Conservation (phyloP, 148 eudicot genomes). For the Nyssa sinensis region DNA sequence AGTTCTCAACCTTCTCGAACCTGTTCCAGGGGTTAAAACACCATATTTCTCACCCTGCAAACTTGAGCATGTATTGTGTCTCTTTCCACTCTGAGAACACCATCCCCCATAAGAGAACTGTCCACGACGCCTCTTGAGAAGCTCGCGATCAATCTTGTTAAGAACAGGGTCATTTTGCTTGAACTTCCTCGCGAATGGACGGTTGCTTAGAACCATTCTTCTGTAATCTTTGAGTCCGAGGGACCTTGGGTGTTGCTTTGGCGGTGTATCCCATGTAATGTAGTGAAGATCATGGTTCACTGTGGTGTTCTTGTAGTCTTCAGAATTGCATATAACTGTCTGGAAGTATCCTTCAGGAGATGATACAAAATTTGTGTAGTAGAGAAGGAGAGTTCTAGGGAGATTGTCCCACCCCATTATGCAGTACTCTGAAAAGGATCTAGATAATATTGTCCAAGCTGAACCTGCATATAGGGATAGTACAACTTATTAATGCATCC, state of each 20-base stretch:
- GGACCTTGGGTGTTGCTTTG: conserved; percentile 83
- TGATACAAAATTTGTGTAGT: conserved; percentile 92
- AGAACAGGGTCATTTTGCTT: conserved; percentile 65
- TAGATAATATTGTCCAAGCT: conserved; percentile 83
- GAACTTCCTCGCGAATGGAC: conserved; percentile 93
- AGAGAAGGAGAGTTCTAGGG: conserved; percentile 87
- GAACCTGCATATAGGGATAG: conserved; percentile 50
- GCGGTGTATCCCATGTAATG: conserved; percentile 84
- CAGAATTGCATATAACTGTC: conserved; percentile 79
- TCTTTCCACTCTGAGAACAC: conserved; percentile 45
- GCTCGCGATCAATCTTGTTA: conserved; percentile 63
- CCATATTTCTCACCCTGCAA: conserved; percentile 57
- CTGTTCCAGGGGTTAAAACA: conserved; percentile 61
- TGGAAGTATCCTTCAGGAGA: conserved; percentile 95
- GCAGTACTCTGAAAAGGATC: conserved; percentile 80
- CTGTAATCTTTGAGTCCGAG: conserved; percentile 73
- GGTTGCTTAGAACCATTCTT: conserved; percentile 68
- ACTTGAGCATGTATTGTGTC: conserved; percentile 23
- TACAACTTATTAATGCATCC: neutral
- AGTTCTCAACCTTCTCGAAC: conserved; percentile 53
- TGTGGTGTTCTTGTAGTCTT: conserved; percentile 66
- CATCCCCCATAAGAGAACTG: conserved; percentile 68
- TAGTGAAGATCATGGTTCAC: conserved; percentile 83
- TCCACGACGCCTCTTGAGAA: conserved; percentile 45
- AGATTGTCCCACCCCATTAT: conserved; percentile 84